phyloP scores from a whole-genome alignment of 2,329 filamentous ascomycete genomes.

The Colletotrichum coccodes region DNA sequence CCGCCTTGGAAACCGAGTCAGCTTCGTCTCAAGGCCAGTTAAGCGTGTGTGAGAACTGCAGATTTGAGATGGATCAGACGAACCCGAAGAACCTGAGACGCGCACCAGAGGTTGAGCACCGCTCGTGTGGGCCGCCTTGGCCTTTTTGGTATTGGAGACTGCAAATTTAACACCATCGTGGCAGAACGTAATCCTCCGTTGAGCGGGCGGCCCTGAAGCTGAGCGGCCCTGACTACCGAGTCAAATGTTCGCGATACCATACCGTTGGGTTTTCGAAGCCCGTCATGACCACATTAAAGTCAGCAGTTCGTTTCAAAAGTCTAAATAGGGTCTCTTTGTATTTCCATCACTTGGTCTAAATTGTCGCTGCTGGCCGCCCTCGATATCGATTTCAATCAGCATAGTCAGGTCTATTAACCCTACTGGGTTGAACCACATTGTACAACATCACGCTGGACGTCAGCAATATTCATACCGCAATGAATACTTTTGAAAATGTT shows the following conservation, averaged over 20 bases:
- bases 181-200: background rate
- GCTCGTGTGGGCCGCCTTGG: background rate
- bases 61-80: constrained; percentile 12
- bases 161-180: background rate
- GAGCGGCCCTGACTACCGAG: background rate
- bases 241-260: background rate
- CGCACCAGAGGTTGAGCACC: background rate
- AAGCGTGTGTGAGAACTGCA: background rate
- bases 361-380: too few relatives aligned
- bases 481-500: background rate
- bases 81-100: constrained; percentile 2
- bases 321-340: background rate
- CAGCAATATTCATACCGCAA: too few relatives aligned
- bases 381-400: background rate
- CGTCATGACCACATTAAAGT: background rate
- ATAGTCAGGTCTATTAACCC: background rate
- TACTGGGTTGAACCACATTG: background rate
- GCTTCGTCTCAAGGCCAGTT: background rate
- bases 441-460: background rate
- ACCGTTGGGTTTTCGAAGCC: background rate
- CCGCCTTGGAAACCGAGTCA: background rate
- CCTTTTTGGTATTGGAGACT: background rate
- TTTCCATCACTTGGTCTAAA: too few relatives aligned
- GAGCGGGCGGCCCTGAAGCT: background rate
- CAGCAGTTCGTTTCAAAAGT: background rate